Evolutionary conservation across 306 rosid genomes (phyloP).

Genomic region (Argentina anserina): DNA sequence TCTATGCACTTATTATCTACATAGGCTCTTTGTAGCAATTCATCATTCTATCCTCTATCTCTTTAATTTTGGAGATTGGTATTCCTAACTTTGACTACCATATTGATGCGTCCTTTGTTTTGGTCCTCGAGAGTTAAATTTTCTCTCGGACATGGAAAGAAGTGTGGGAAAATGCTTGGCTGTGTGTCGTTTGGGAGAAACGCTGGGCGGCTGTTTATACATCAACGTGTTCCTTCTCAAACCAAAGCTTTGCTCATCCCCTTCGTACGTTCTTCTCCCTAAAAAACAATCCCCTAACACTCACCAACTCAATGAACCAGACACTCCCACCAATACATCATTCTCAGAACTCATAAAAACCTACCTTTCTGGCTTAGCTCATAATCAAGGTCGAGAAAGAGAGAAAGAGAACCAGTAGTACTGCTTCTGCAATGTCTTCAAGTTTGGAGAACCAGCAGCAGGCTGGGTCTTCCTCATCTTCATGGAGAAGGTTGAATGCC

Average conservation of each 20-base stretch:
- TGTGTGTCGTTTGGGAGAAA: not conserved
- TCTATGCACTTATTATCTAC: too few species aligned
- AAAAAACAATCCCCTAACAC: not conserved
- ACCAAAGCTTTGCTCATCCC: slow-evolving; percentile 36
- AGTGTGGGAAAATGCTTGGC: not conserved
- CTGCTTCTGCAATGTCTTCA: not conserved
- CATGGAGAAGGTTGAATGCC: slow-evolving; percentile 28
- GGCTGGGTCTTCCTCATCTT: slow-evolving; percentile 23
- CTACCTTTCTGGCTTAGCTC: not conserved
- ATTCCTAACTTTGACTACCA: not conserved
- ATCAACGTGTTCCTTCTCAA: slow-evolving; percentile 59
- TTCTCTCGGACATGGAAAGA: not conserved
- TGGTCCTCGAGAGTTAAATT: not conserved
- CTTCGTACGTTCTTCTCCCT: not conserved
- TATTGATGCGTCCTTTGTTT: not conserved
- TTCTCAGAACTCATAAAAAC: not conserved
- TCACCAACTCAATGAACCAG: not conserved
- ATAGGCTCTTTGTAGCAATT: too few species aligned
- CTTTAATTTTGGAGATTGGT: not conserved
- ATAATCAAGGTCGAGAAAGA: not conserved
- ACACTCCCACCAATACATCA: not conserved
- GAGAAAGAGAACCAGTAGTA: not conserved
- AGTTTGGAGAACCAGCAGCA: slow-evolving; percentile 13
- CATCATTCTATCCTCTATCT: not conserved
- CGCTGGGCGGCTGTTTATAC: slow-evolving; percentile 41